Percentiles rank a stretch among this genome's conserved stretches.
phyloP scores from a whole-genome alignment of 2,329 filamentous ascomycete genomes.

The Botrytis elliptica region DNA sequence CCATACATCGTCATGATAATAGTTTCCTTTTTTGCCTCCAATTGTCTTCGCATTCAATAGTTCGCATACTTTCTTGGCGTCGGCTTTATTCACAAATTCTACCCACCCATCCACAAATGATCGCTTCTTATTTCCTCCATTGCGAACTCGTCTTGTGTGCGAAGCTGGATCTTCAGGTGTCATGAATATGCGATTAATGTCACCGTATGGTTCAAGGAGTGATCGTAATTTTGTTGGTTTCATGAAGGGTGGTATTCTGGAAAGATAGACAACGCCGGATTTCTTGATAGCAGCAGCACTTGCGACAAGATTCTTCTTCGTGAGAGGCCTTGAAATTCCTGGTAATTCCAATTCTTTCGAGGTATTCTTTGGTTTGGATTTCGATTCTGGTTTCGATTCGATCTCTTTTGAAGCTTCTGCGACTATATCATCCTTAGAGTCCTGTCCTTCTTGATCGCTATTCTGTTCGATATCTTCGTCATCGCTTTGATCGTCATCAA shows the following conservation, averaged over 20 bases:
- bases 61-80: conserved; percentile 75
- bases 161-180: conserved; percentile 69
- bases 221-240: conserved; percentile 75
- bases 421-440: conserved; percentile 35
- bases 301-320: conserved; percentile 66
- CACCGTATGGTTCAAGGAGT: conserved; percentile 72
- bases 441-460: conserved; percentile 38
- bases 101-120: conserved; percentile 85
- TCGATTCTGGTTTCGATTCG: background rate
- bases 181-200: conserved; percentile 75
- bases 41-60: conserved; percentile 75
- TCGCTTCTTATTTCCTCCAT: conserved; percentile 79
- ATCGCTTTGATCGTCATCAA: conserved; percentile 44
- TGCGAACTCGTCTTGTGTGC: conserved; percentile 64
- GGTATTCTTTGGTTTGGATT: conserved; percentile 30
- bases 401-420: conserved; percentile 25
- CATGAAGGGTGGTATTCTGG: conserved; percentile 84
- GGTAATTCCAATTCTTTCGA: conserved; percentile 43
- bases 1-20: conserved; percentile 86
- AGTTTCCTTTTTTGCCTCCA: conserved; percentile 79
- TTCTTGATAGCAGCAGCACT: conserved; percentile 65
- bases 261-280: conserved; percentile 81
- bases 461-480: conserved; percentile 38
- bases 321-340: conserved; percentile 53
- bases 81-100: conserved; percentile 72